A percentile compares a stretch with the other conserved stretches of the same genome.
Conservation (phyloP, 345 rosid species). For the Boechera divaricarpa region DNA sequence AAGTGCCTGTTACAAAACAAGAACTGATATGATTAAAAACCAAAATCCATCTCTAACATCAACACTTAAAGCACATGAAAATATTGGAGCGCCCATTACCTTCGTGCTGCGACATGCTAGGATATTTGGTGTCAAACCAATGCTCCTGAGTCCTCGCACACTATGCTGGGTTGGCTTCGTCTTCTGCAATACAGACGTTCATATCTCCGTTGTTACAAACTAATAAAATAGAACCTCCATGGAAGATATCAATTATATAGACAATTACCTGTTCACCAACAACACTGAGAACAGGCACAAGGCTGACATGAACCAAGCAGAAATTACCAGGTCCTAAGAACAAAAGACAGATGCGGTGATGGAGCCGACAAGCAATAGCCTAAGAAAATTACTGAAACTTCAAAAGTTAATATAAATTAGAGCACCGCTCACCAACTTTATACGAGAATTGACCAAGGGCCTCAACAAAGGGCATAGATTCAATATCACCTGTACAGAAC, state of each 20-base stretch:
- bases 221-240: neutral
- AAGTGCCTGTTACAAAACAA: constrained; percentile 63
- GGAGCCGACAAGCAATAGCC: neutral
- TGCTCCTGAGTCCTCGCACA: constrained; percentile 87
- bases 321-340: constrained; percentile 82
- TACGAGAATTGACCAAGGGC: constrained; percentile 96
- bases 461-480: constrained; percentile 95
- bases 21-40: constrained; percentile 26
- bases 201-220: neutral
- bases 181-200: constrained; percentile 57
- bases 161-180: constrained; percentile 99
- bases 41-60: neutral
- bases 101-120: constrained; percentile 94
- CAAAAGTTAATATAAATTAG: neutral
- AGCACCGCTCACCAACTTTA: constrained; percentile 70
- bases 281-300: constrained; percentile 94
- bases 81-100: constrained; percentile 48
- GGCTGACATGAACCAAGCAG: constrained; percentile 98
- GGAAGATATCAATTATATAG: constrained; percentile 17
- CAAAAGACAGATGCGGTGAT: constrained; percentile 35
- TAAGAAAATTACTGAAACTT: neutral
- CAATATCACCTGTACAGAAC: constrained; percentile 83
- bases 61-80: constrained; percentile 15
- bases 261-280: constrained; percentile 92
- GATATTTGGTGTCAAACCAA: constrained; percentile 87